phyloP scores from a whole-genome alignment of 805 yeast genomes.

The Suhomyces kilbournensis region DNA sequence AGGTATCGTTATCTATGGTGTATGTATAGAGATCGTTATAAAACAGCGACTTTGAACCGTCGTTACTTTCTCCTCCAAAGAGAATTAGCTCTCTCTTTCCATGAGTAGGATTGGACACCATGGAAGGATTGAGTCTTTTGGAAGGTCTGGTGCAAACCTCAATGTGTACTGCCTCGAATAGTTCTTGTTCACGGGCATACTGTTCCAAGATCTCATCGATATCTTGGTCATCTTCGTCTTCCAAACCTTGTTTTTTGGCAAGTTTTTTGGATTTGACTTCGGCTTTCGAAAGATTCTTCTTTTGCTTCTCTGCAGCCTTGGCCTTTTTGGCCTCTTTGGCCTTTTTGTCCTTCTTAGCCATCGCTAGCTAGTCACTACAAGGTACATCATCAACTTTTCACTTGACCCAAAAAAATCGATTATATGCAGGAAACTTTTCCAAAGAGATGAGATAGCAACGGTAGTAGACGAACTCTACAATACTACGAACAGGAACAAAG shows the following conservation, averaged over 20 bases:
- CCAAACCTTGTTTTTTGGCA: conserved; percentile 72
- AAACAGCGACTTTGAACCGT: conserved; percentile 55
- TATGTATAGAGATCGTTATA: conserved; percentile 79
- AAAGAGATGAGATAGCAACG: neutral
- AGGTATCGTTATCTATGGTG: conserved; percentile 69
- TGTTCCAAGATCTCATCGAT: conserved; percentile 79
- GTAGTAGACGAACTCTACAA: too few relatives aligned
- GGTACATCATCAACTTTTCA: neutral
- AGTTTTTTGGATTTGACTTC: conserved; percentile 71
- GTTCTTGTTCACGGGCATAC: conserved; percentile 76
- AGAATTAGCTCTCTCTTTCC: conserved; percentile 74
- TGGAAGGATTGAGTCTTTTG: conserved; percentile 67
- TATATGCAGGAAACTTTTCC: neutral
- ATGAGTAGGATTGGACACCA: conserved; percentile 72
- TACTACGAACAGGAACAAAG: too few relatives aligned
- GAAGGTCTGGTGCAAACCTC: conserved; percentile 59
- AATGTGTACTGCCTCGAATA: conserved; percentile 67
- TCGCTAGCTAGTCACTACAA: conserved; percentile 18
- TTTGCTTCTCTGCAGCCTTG: conserved; percentile 75
- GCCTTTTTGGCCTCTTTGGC: conserved; percentile 91
- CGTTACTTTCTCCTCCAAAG: conserved; percentile 85
- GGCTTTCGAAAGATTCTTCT: conserved; percentile 72
- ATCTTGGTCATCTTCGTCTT: conserved; percentile 82
- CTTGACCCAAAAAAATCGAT: neutral
- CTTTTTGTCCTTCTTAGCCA: conserved; percentile 88